Base-by-base conservation (phyloP, 164 flowering plant genomes). In the Paratinospora sagittata region DNA sequence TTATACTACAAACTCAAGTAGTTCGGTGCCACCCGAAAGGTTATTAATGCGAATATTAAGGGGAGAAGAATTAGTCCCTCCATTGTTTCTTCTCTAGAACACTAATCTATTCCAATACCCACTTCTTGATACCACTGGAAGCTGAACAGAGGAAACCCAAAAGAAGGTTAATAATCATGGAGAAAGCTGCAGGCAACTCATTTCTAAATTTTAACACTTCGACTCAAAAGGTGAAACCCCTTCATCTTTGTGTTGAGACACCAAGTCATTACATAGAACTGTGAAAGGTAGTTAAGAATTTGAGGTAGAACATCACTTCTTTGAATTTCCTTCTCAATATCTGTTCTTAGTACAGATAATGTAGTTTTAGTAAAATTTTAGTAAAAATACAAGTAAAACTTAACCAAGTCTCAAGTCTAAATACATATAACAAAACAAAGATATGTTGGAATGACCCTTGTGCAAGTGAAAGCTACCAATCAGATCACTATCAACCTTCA, bases 51-150 rank as follows among this genome's bases (percentile, higher is more conserved):
- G 72, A 21, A 83, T 72, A 14, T 17, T 71, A 27, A 39, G 47
- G 61, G 66, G n/a, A n/a, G n/a, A 16, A 36, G 36, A 52, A 8
- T 68, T 66, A 63, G 55, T 61, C 14, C 70, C 80, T 58, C 43
- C 69, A 19, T 43, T 63, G 39, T 70, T 74, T 57, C 68, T 77
- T 52, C 70, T 79, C 17, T 77, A 55, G 36, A 82, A 83, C 11
- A 79, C 75, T 37, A 82, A 49, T 63, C 84, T 82, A 67, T 74
- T 85, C 58, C 83, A 41, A 66, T 78, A 81, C 24, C 55, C 79
- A 75, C 86, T 82, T 79, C 74, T 81, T 45, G 85, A 76, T 19
- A 79, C 78, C 82, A 85, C 68, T 1, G 84, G 76, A n/a, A 85
- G 82, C 85, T 82, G 78, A 63, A 72, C 19, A 71, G 17, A 65